phyloP scores from a whole-genome alignment of 1,139 yeast species.

The Yamadazyma conglobata region DNA sequence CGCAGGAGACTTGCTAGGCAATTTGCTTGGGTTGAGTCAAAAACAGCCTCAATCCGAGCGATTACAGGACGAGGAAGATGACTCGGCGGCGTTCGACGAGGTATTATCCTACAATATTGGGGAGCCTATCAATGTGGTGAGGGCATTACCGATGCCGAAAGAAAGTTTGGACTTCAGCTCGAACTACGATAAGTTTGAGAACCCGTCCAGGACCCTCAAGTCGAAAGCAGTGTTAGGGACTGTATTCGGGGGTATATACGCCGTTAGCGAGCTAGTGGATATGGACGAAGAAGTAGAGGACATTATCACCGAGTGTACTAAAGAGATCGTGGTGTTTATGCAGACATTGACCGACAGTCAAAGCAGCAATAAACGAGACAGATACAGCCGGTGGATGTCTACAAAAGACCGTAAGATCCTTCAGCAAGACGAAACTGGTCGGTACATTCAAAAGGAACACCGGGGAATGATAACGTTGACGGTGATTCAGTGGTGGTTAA shows the following conservation, averaged over 20 bases:
- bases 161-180: conserved; percentile 10
- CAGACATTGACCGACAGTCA: conserved; percentile 13
- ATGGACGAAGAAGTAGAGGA: conserved; percentile 20
- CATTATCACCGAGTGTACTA: conserved; percentile 13
- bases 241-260: conserved; percentile 33
- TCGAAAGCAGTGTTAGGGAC: conserved; percentile 31
- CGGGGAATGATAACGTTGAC: conserved; percentile 19
- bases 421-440: conserved; percentile 16
- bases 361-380: conserved; percentile 13
- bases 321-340: conserved; percentile 15
- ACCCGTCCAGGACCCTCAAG: conserved; percentile 2
- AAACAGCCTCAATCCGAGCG: neutral
- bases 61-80: conserved; percentile 1
- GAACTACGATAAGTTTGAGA: conserved; percentile 8
- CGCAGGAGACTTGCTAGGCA: conserved; percentile 33
- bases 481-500: conserved; percentile 19
- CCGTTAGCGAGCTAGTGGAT: conserved; percentile 22
- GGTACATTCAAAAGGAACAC: conserved; percentile 9
- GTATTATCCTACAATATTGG: conserved; percentile 25
- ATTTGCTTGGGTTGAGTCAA: conserved; percentile 17
- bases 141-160: conserved; percentile 6
- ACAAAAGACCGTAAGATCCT: conserved; percentile 11
- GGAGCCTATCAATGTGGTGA: conserved; percentile 30
- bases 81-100: conserved; percentile 7
- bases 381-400: conserved; percentile 9